Percentiles rank a stretch among this genome's conserved stretches.
phyloP scores from a whole-genome alignment of 2,329 filamentous ascomycete species.

The Alternaria consortialis region DNA sequence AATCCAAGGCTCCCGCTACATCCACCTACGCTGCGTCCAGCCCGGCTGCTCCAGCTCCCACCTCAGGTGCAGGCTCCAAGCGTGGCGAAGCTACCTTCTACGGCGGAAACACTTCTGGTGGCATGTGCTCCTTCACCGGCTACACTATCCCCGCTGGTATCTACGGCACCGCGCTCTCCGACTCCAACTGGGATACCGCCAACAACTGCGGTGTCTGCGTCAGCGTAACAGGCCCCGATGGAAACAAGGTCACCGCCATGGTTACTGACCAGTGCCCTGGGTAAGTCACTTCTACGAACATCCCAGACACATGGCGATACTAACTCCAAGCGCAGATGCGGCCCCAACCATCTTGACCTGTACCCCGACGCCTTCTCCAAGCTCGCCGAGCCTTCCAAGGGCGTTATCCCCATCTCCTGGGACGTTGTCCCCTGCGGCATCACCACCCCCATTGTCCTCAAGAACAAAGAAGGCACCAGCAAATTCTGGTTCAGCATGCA shows the following conservation, averaged over 20 bases:
- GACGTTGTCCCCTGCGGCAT: conserved; percentile 62
- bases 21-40: conserved; percentile 4
- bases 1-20: conserved; percentile 9
- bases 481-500: conserved; percentile 69
- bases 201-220: conserved; percentile 70
- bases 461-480: conserved; percentile 64
- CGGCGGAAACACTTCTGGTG: conserved; percentile 60
- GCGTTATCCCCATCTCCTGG: conserved; percentile 62
- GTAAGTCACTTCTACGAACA: neutral
- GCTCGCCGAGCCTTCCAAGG: conserved; percentile 56
- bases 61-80: conserved; percentile 22
- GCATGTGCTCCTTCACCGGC: conserved; percentile 69
- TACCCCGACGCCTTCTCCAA: conserved; percentile 61
- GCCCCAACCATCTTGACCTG: conserved; percentile 64
- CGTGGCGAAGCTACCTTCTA: conserved; percentile 50
- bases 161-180: conserved; percentile 69
- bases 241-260: conserved; percentile 70
- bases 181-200: conserved; percentile 64
- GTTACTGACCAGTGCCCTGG: conserved; percentile 67
- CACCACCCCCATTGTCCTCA: conserved; percentile 58
- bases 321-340: conserved; percentile 50
- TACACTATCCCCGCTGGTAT: conserved; percentile 69
- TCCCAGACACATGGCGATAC: rapidly evolving
- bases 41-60: neutral
- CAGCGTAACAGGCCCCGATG: conserved; percentile 65